Percentiles rank a stretch among this genome's conserved stretches.
Conservation (phyloP, 805 yeast genomes). For the Lipomyces starkeyi region DNA sequence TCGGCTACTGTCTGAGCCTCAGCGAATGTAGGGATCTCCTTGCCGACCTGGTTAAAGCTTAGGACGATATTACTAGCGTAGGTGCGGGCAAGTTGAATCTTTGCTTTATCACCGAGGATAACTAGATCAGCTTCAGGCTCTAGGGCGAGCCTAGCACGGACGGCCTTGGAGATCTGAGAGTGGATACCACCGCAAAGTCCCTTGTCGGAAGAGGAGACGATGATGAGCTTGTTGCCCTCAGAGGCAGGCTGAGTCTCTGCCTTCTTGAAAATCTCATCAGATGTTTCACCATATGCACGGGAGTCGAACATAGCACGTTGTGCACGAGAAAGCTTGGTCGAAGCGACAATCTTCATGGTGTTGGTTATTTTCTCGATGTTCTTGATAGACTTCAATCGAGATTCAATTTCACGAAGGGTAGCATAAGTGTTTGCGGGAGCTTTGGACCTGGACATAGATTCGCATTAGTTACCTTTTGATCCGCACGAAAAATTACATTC, state of each 20-base stretch:
- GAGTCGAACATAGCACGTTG: constrained; percentile 92
- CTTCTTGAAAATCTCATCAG: constrained; percentile 75
- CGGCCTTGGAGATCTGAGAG: constrained; percentile 89
- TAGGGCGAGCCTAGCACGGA: constrained; percentile 56
- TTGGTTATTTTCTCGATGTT: constrained; percentile 99
- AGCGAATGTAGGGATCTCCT: constrained; percentile 91
- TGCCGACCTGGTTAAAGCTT: constrained; percentile 90
- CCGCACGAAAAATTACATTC: background rate
- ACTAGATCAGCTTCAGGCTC: constrained; percentile 67
- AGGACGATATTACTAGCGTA: constrained; percentile 70
- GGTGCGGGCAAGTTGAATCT: constrained; percentile 86
- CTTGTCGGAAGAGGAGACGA: constrained; percentile 94
- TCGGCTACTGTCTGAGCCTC: constrained; percentile 91
- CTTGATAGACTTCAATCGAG: constrained; percentile 96
- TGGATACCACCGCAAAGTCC: constrained; percentile 99
- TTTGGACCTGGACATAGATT: constrained; percentile 17
- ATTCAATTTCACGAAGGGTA: constrained; percentile 97
- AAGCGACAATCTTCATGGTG: constrained; percentile 99
- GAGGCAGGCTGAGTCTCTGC: constrained; percentile 36
- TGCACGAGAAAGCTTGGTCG: constrained; percentile 94
- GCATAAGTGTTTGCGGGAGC: constrained; percentile 53
- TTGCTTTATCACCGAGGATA: constrained; percentile 93
- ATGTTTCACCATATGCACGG: constrained; percentile 81
- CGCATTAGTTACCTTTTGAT: background rate
- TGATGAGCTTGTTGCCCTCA: constrained; percentile 69